Base-by-base conservation (phyloP, 352 stramenopile species). In the Phytopythium litorale region DNA sequence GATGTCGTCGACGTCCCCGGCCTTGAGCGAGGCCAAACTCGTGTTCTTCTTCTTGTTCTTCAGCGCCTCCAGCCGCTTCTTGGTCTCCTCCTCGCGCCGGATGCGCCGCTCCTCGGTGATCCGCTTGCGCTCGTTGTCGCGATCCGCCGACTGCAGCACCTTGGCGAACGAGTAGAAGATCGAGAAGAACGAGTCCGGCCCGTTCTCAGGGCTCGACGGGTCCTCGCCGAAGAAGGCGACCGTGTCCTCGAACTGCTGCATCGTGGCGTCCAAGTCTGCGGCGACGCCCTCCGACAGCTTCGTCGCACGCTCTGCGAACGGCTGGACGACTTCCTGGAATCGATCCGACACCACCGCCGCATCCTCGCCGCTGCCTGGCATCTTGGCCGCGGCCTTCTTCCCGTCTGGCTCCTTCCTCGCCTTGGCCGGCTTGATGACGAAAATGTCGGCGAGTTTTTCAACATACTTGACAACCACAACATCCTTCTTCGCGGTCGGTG, bases 121-220 rank as follows among this genome's bases (percentile, higher is more conserved):
- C 18, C 85, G 85, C 59, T 91, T 91, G 51, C 85, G 85, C 62
- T 94, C 85, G 33, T 94, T 94, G 59, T 94, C 85, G 19, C 85
- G 85, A 58, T 92, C 85, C 0, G 83, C 85, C 0, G 81, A 81
- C 70, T 92, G 83, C 43, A 94, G 65, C 23, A 92, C 69, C 68
- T 94, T 92, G 7, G 81, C 81, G 62, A 92, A 92, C 57, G 83
- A 92, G 51, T 91, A 88, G 30, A 94, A 92, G 54, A 94, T 90
- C 19, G 83, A 92, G 62, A 94, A 94, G 59, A 94, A 94, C 15
- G 78, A 68, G 40, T 94, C 83, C 0, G 85, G 85, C 2, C 85
- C 83, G 48, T 74, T 84, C 45, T 92, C 85, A 2, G 76, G 73
- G 21, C 73, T 90, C 40, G 80, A 67, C 0, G 82, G 77, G 58